Conservation (phyloP, 345 rosid species). For the Salix udensis region DNA sequence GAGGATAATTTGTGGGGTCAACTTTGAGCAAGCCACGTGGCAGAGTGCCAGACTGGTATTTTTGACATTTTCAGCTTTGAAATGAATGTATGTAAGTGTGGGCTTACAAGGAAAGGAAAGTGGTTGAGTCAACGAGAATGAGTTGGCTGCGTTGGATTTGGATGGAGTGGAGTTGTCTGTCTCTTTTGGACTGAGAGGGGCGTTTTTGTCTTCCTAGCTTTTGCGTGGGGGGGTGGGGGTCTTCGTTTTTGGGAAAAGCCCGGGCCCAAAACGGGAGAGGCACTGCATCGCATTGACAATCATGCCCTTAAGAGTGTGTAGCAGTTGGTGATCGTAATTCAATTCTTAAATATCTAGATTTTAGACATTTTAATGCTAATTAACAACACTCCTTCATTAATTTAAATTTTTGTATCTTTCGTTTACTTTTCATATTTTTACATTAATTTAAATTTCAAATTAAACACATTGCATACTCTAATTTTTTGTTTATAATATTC, state of each 20-base stretch:
- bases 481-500: no score
- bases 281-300: neutral
- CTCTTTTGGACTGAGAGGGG: neutral
- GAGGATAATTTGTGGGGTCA: neutral
- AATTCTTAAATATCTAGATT: no score
- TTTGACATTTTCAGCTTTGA: neutral
- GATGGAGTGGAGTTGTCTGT: neutral
- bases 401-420: no score
- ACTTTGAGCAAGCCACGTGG: neutral
- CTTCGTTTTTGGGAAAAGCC: neutral
- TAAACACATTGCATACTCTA: no score
- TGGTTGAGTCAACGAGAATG: neutral
- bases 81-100: neutral
- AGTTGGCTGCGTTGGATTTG: neutral
- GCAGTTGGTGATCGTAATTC: neutral
- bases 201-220: neutral
- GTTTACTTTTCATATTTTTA: no score
- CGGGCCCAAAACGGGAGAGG: neutral
- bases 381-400: no score
- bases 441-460: no score
- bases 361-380: no score
- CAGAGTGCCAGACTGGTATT: neutral
- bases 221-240: neutral
- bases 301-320: neutral
- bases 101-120: neutral